Evolutionary conservation across 129 eudicot species (phyloP), one percentile per base, ranked within the genome.

Genomic region (Cynara cardunculus): DNA sequence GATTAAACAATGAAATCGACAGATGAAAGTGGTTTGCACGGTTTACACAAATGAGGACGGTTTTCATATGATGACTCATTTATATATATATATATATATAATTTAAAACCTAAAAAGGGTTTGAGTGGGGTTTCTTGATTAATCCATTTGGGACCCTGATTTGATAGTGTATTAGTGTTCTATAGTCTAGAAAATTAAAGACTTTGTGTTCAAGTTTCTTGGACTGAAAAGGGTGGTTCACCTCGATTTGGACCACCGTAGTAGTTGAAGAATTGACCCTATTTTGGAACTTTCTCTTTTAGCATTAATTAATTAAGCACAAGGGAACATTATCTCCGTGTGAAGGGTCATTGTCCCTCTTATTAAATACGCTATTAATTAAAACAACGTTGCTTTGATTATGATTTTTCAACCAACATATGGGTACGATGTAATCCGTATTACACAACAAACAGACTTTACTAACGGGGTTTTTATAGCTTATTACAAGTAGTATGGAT

Each of bases 141-240:
- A 19, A 19, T 26, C 59, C 44, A 34, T 49, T 69, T 39, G 73
- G 84, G 31, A 22, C 25, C 69, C 31, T 62, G 12, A 25, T 69
- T 82, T 69, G 72, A 69, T 56, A 66, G 22, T 69, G 26, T n/a
- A n/a, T n/a, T n/a, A n/a, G n/a, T n/a, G n/a, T n/a, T n/a, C n/a
- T n/a, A n/a, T 18, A 21, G 72, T 25, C 49, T 37, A 62, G 32
- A 62, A 72, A 59, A 64, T 32, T 5, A 1, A 39, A 80, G 37
- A 44, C 80, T 53, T 74, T 16, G 69, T 62, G 72, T 28, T 68
- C 56, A 31, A 81, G 81, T 69, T 76, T 70, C 73, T 76, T 82
- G 25, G 77, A 53, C 44, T 69, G 72, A 82, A 28, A 73, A 44
- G 8, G 70, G 34, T 74, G 5, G 71, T 28, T 65, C 66, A 75